Conservation (phyloP, 345 rosid genomes). For the Citrus sp. region DNA sequence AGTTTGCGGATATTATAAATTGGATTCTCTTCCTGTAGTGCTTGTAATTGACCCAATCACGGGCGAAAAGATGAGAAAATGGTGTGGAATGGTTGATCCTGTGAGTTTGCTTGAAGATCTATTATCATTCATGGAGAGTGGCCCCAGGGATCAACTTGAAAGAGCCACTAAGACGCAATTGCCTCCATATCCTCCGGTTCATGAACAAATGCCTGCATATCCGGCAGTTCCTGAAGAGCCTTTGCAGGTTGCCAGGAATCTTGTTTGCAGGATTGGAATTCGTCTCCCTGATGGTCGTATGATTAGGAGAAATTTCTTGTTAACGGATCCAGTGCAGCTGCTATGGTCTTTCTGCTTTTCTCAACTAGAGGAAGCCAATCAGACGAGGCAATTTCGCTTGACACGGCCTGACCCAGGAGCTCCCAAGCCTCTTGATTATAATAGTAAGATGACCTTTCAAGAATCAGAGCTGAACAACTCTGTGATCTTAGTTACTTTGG, state of each 20-base stretch:
- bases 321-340: conserved; percentile 76
- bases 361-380: conserved; percentile 47
- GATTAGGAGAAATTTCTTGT: conserved; percentile 72
- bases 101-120: conserved; percentile 87
- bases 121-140: conserved; percentile 86
- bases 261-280: conserved; percentile 81
- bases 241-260: conserved; percentile 50
- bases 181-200: conserved; percentile 4
- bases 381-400: conserved; percentile 62
- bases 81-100: conserved; percentile 89
- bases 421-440: conserved; percentile 64
- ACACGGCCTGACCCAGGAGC: conserved; percentile 84
- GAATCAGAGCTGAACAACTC: conserved; percentile 90
- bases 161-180: conserved; percentile 24
- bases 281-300: conserved; percentile 97
- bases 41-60: conserved; percentile 31
- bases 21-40: too few relatives aligned
- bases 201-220: conserved; percentile 43
- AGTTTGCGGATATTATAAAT: too few relatives aligned
- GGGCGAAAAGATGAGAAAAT: conserved; percentile 82
- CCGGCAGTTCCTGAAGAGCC: conserved; percentile 90
- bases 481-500: conserved; percentile 67
- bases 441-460: conserved; percentile 53
- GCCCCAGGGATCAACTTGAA: conserved; percentile 70
- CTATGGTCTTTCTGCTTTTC: conserved; percentile 88